Conservation (phyloP, 106 monocot genomes). For the Dioscorea alata region DNA sequence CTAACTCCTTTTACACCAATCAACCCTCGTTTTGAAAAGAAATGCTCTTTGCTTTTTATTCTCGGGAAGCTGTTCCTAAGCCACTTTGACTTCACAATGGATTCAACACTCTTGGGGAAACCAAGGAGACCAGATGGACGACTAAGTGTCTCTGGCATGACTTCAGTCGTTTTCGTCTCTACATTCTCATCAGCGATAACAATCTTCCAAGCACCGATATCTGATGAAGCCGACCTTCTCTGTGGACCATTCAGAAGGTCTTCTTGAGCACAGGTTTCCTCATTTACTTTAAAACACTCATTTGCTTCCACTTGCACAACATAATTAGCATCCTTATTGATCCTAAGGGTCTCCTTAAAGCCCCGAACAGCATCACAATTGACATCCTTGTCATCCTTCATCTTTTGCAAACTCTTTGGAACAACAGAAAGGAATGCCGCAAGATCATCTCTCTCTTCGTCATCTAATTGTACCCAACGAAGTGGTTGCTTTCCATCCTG, state of each 20-base stretch:
- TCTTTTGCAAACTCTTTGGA: conserved; percentile 16
- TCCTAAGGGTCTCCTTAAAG: no score
- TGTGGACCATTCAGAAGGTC: conserved; percentile 11
- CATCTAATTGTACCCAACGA: conserved; percentile 43
- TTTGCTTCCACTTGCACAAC: neutral
- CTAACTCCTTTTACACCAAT: no score
- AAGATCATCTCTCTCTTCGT: conserved; percentile 50
- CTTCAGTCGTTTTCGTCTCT: conserved; percentile 13
- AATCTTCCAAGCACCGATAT: conserved; percentile 46
- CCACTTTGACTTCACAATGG: conserved; percentile 29
- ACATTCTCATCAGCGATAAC: conserved; percentile 22
- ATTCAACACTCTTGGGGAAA: conserved; percentile 19
- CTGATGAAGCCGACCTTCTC: conserved; percentile 20
- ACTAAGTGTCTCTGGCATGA: conserved; percentile 5
- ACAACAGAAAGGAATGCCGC: conserved; percentile 36
- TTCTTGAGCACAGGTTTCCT: neutral
- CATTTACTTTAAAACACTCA: no score
- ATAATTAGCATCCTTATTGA: conserved; percentile 13
- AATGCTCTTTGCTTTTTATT: conserved; percentile 31
- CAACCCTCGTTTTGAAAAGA: conserved; percentile 1
- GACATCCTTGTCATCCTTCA: neutral
- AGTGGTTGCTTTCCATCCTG: conserved; percentile 33
- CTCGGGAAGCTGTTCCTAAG: conserved; percentile 35
- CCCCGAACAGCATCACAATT: no score
- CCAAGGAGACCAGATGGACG: conserved; percentile 5